phyloP scores from a whole-genome alignment of 169 alveolate genomes.

The Eimeria falciformis region DNA sequence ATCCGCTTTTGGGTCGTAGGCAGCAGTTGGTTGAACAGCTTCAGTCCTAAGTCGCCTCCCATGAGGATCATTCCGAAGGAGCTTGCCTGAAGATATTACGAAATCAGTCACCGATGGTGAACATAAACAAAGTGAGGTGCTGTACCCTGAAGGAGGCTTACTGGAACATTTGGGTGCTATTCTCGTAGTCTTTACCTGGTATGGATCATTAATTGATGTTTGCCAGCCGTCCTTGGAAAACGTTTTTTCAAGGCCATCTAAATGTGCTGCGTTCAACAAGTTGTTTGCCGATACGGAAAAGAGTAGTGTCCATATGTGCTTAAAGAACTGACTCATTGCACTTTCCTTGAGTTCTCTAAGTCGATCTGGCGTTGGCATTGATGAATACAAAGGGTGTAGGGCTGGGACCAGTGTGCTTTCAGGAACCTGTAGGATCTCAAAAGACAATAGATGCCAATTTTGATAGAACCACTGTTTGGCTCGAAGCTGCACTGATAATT shows the following conservation, averaged over 20 bases:
- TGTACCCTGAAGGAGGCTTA: no score
- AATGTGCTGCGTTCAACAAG: slow-evolving; percentile 51
- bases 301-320: slow-evolving; percentile 54
- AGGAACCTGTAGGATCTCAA: slow-evolving; percentile 36
- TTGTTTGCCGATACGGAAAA: slow-evolving; percentile 66
- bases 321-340: slow-evolving; percentile 39
- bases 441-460: background rate
- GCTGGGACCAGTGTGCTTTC: slow-evolving; percentile 41
- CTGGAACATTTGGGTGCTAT: slow-evolving; percentile 6
- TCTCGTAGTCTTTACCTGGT: background rate
- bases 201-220: slow-evolving; percentile 38
- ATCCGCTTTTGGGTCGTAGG: slow-evolving; percentile 48
- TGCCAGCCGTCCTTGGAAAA: slow-evolving; percentile 57
- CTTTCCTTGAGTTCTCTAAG: slow-evolving; percentile 38
- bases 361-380: slow-evolving; percentile 10
- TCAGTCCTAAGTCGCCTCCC: slow-evolving; percentile 68
- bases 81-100: slow-evolving; percentile 27
- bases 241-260: slow-evolving; percentile 56
- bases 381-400: slow-evolving; percentile 37
- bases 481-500: no score
- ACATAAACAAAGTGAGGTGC: no score
- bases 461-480: no score
- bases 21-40: slow-evolving; percentile 58
- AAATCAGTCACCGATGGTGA: background rate
- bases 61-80: slow-evolving; percentile 60